These are phyloP conservation scores for Globisporangium solare DNA, from an alignment of 352 stramenopile species.

Conservation along the genomic window DNA sequence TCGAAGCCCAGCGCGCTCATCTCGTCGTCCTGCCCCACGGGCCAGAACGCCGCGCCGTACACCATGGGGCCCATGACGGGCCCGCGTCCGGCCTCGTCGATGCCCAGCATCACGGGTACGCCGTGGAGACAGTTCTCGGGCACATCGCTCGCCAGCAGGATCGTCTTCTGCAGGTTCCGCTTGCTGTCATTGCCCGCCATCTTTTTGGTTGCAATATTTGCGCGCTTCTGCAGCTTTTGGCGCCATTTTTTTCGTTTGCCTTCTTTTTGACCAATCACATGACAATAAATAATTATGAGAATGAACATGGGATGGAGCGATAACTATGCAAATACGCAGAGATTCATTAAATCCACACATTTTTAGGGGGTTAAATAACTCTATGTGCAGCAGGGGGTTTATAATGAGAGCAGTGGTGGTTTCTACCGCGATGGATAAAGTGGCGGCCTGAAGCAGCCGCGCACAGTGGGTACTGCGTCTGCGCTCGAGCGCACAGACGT, in stretches of 20 bases:
- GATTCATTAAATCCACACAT: background rate
- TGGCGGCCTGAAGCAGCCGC: background rate
- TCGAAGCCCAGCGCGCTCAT: constrained; percentile 90
- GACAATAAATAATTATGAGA: no score
- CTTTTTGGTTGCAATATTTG: background rate
- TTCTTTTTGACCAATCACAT: no score
- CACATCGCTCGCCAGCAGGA: constrained; percentile 59
- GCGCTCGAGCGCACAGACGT: no score
- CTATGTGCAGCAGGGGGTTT: constrained; percentile 7
- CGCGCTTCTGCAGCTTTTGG: no score
- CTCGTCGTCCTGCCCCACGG: constrained; percentile 46
- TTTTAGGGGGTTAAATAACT: constrained; percentile 8
- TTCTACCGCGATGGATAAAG: constrained; percentile 7
- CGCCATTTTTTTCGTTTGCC: no score
- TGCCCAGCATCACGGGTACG: constrained; percentile 87
- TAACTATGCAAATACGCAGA: no score
- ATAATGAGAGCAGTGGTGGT: constrained; percentile 5
- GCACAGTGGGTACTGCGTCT: constrained; percentile 6
- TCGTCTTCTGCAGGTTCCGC: constrained; percentile 41
- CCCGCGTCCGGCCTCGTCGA: constrained; percentile 93
- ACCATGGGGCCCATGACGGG: constrained; percentile 95
- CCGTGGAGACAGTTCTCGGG: constrained; percentile 55
- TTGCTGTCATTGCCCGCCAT: background rate
- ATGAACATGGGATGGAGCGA: no score
- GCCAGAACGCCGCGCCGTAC: constrained; percentile 92